Evolutionary conservation across 116 monocot species (phyloP).

Genomic region (Papilionanthe hybrid): DNA sequence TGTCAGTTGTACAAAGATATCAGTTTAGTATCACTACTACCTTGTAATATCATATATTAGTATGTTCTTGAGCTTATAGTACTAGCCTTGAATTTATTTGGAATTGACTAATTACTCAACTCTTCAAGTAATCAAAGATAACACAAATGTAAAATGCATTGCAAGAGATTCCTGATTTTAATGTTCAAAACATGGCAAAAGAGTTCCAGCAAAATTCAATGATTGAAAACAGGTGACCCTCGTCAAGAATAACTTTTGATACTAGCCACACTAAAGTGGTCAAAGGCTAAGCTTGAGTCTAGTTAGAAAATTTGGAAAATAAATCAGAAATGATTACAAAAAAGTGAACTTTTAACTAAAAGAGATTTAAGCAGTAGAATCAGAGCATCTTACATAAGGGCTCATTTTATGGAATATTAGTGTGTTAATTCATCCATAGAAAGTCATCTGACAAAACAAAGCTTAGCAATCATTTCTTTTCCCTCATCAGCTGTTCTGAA

Average conservation of each 20-base stretch:
- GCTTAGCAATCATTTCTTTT: neutral
- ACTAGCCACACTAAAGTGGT: neutral
- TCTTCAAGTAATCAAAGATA: neutral
- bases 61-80: neutral
- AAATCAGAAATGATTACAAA: neutral
- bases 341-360: neutral
- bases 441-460: neutral
- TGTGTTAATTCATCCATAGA: neutral
- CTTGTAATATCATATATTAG: neutral
- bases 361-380: neutral
- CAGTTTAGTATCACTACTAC: neutral
- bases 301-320: neutral
- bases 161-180: neutral
- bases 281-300: too few species aligned
- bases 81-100: neutral
- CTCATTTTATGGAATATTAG: neutral
- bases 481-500: neutral
- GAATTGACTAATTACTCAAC: neutral
- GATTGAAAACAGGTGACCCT: neutral
- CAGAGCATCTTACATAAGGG: neutral
- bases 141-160: neutral
- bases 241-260: neutral
- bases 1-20: slow-evolving; percentile 6
- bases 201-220: neutral
- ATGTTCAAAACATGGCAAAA: neutral